These are phyloP conservation scores for Zychaea mexicana DNA, from an alignment of 371 early-diverging fungal genomes.

Conservation along the genomic window DNA sequence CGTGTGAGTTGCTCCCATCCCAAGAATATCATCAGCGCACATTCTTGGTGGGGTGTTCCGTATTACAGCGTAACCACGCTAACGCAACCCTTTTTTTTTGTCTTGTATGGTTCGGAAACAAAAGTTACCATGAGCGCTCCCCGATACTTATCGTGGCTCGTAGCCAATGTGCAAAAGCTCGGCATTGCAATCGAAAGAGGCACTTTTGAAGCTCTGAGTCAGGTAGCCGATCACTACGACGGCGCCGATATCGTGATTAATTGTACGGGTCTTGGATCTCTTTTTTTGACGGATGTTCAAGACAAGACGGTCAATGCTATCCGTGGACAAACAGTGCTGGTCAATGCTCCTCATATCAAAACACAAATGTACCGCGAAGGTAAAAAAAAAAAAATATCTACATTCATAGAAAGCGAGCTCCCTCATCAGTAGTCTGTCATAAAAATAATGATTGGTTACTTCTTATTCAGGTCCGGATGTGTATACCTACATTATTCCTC, in stretches of 20 bases:
- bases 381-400: no score
- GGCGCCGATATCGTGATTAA: constrained; percentile 63
- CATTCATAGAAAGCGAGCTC: no score
- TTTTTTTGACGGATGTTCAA: constrained; percentile 65
- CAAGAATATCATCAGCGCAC: no score
- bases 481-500: constrained; percentile 74
- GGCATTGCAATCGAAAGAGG: constrained; percentile 57
- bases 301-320: constrained; percentile 67
- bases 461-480: background rate
- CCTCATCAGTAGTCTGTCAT: no score
- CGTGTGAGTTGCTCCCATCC: constrained; percentile 23
- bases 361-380: constrained; percentile 27
- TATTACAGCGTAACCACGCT: no score
- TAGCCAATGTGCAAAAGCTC: constrained; percentile 39
- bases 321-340: constrained; percentile 75
- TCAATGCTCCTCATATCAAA: constrained; percentile 70
- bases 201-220: constrained; percentile 52
- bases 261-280: constrained; percentile 72
- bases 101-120: background rate
- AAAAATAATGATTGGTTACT: constrained; percentile 15
- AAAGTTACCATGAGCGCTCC: constrained; percentile 37
- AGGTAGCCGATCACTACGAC: constrained; percentile 35
- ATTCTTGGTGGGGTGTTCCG: no score
- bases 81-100: no score
- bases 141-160: constrained; percentile 67